Percentiles rank a stretch among this genome's conserved stretches.
Evolutionary conservation across 2,329 filamentous ascomycete species (phyloP).

Genomic region (Fragosphaeria purpurea): DNA sequence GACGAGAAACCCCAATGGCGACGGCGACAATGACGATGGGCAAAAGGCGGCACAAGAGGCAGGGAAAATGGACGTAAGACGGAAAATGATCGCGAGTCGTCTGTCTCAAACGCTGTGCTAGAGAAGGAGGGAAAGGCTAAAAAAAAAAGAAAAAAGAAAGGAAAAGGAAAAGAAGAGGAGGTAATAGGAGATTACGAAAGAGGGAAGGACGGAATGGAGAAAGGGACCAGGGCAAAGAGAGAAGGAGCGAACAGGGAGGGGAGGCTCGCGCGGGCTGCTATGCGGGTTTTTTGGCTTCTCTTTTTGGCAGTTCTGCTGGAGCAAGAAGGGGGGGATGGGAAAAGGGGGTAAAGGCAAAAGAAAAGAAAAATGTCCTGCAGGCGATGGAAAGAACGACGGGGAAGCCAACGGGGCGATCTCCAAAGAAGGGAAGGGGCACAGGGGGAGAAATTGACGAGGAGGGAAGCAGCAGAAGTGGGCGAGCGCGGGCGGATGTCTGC

Average conservation of each 20-base stretch:
- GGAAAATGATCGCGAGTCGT: too few species aligned
- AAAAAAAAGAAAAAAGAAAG: too few species aligned
- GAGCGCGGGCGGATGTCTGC: too few species aligned
- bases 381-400: background rate
- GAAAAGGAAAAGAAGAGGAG: conserved; percentile 1
- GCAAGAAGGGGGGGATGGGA: background rate
- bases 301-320: background rate
- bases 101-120: too few species aligned
- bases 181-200: background rate
- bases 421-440: background rate
- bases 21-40: too few species aligned
- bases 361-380: too few species aligned
- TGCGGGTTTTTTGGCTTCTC: conserved; percentile 1
- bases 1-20: too few species aligned
- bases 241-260: background rate
- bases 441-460: background rate
- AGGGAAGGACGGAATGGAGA: background rate
- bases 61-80: too few species aligned
- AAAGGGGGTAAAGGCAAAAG: background rate
- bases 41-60: too few species aligned
- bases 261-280: background rate
- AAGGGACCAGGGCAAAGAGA: background rate
- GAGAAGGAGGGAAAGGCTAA: too few species aligned
- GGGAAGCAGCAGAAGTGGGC: background rate
- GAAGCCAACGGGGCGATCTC: conserved; percentile 2